phyloP scores from a whole-genome alignment of 2,329 filamentous ascomycete species.

The Pezicula carpinea region DNA sequence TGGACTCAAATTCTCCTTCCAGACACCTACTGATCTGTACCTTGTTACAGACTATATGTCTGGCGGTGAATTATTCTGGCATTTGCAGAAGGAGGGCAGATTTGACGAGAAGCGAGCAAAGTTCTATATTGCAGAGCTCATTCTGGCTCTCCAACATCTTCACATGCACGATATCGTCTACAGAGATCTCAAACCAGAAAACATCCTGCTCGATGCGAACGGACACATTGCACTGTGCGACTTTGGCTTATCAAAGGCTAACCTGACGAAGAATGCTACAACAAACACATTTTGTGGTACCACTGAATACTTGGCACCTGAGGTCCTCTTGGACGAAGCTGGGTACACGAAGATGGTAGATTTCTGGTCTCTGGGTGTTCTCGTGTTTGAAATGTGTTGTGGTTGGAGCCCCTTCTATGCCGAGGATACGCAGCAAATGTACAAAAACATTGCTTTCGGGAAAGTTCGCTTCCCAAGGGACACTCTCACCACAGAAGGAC shows the following conservation, averaged over 20 bases:
- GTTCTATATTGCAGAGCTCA: slow-evolving; percentile 98
- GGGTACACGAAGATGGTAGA: slow-evolving; percentile 99
- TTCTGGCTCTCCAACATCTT: slow-evolving; percentile 88
- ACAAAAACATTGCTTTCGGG: slow-evolving; percentile 99
- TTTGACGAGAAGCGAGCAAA: slow-evolving; percentile 94
- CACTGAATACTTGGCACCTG: slow-evolving; percentile 93
- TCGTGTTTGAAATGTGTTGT: slow-evolving; percentile 99
- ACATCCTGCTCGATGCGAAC: slow-evolving; percentile 93
- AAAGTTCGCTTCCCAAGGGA: slow-evolving; percentile 96
- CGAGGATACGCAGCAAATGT: slow-evolving; percentile 99
- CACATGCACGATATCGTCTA: slow-evolving; percentile 98
- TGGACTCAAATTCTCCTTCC: slow-evolving; percentile 96
- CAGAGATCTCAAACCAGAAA: slow-evolving; percentile 94
- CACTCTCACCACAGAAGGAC: slow-evolving; percentile 87
- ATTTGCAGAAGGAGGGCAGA: slow-evolving; percentile 92
- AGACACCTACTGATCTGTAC: slow-evolving; percentile 93
- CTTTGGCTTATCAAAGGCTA: slow-evolving; percentile 96
- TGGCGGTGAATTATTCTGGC: slow-evolving; percentile 96
- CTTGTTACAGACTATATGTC: slow-evolving; percentile 99
- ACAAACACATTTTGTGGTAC: slow-evolving; percentile 99
- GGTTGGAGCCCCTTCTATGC: slow-evolving; percentile 99
- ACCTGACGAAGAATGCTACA: slow-evolving; percentile 92
- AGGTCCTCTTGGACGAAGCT: slow-evolving; percentile 91
- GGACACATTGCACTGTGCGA: slow-evolving; percentile 97
- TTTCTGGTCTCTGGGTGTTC: slow-evolving; percentile 95